Evolutionary conservation across 805 yeast genomes (phyloP).

Genomic region (Yamadazyma insecticola): DNA sequence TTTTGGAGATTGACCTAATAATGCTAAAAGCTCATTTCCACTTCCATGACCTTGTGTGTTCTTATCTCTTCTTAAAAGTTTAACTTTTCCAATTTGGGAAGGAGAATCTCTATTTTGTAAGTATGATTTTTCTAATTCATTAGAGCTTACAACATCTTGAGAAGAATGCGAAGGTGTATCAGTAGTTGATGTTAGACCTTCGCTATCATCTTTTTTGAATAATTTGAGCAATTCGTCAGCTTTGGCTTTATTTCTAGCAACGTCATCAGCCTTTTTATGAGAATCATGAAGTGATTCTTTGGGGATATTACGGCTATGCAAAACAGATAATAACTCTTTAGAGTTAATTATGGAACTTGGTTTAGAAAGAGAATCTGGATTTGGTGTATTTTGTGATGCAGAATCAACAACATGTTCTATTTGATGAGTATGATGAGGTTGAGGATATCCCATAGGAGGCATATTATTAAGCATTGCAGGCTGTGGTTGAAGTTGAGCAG

Average conservation of each 20-base stretch:
- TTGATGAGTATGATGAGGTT: constrained; percentile 1
- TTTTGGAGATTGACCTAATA: constrained; percentile 4
- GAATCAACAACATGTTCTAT: constrained; percentile 4
- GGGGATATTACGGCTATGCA: constrained; percentile 21
- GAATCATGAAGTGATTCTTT: constrained; percentile 1
- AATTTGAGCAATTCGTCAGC: constrained; percentile 28
- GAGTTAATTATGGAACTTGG: constrained; percentile 33
- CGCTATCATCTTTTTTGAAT: constrained; percentile 15
- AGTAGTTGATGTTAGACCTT: not conserved
- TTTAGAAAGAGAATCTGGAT: constrained; percentile 36
- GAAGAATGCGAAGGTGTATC: constrained; percentile 3
- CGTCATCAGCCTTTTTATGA: constrained; percentile 9
- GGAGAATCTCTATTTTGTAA: constrained; percentile 6
- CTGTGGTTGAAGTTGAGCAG: constrained; percentile 26
- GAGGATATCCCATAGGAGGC: constrained; percentile 1
- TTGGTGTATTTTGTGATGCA: constrained; percentile 13
- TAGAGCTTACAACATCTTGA: constrained; percentile 12
- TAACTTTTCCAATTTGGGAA: constrained; percentile 25
- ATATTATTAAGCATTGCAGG: constrained; percentile 12
- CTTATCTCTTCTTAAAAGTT: constrained; percentile 25
- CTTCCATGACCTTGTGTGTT: too few species aligned
- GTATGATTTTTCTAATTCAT: constrained; percentile 20
- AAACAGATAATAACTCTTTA: constrained; percentile 39
- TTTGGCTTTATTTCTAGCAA: constrained; percentile 23
- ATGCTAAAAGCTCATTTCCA: not conserved